Evolutionary conservation across 805 yeast genomes (phyloP).

Genomic region (Maudiozyma turicensis): DNA sequence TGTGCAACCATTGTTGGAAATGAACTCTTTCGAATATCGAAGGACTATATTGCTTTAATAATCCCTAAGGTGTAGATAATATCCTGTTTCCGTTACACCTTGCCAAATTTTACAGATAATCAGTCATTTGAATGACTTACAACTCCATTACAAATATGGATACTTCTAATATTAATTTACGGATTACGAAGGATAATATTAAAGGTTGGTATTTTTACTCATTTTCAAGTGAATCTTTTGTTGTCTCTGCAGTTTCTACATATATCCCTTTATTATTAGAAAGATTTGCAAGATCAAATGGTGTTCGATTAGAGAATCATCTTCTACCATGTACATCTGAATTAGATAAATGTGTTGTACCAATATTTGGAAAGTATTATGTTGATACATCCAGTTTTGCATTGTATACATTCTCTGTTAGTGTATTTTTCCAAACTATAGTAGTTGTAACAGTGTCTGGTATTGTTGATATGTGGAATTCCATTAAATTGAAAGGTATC

Average conservation of each 20-base stretch:
- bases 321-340: slow-evolving; percentile 39
- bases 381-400: slow-evolving; percentile 70
- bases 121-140: slow-evolving; percentile 2
- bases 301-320: slow-evolving; percentile 53
- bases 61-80: too few species aligned
- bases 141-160: slow-evolving; percentile 1
- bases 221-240: slow-evolving; percentile 74
- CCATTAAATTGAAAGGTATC: slow-evolving; percentile 41
- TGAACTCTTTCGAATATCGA: too few species aligned
- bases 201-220: slow-evolving; percentile 62
- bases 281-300: slow-evolving; percentile 63
- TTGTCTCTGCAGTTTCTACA: slow-evolving; percentile 70
- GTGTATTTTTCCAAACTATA: slow-evolving; percentile 65
- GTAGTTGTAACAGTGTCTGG: slow-evolving; percentile 68
- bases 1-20: too few species aligned
- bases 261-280: slow-evolving; percentile 66
- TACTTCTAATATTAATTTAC: neutral
- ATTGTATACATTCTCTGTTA: slow-evolving; percentile 57
- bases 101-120: neutral
- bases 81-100: too few species aligned
- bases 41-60: too few species aligned
- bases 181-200: slow-evolving; percentile 32
- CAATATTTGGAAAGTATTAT: slow-evolving; percentile 35
- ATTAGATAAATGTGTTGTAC: slow-evolving; percentile 37
- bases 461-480: slow-evolving; percentile 46